Evolutionary conservation across 345 rosid species (phyloP).

Genomic region (Citrus trifoliata): DNA sequence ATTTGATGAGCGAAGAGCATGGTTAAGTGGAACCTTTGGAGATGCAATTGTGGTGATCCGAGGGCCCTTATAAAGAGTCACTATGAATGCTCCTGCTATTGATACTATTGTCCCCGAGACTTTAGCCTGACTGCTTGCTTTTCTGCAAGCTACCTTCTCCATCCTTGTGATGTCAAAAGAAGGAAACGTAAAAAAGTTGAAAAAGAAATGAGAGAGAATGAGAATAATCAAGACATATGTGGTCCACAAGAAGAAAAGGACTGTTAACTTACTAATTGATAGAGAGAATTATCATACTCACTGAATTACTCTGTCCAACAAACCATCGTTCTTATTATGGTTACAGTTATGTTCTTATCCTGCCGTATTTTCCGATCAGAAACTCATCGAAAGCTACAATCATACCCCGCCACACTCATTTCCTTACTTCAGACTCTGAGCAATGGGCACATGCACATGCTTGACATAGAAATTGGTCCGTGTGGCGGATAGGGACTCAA

Average conservation of each 20-base stretch:
- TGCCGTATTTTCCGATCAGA: not conserved
- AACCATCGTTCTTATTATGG: no score
- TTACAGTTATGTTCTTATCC: no score
- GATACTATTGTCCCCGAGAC: conserved; percentile 74
- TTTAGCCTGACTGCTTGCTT: conserved; percentile 72
- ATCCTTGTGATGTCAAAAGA: conserved; percentile 36
- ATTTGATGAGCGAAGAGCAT: conserved; percentile 36
- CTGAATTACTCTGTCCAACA: no score
- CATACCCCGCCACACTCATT: not conserved
- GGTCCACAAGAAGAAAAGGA: not conserved
- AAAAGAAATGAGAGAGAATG: not conserved
- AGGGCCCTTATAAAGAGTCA: conserved; percentile 75
- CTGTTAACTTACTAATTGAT: no score
- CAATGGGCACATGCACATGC: no score
- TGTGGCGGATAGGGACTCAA: no score
- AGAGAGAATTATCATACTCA: no score
- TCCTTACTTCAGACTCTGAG: no score
- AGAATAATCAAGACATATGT: not conserved
- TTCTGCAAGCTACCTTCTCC: conserved; percentile 60
- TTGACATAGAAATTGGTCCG: no score
- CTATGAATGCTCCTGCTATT: conserved; percentile 70
- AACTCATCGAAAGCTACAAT: not conserved
- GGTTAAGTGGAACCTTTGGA: conserved; percentile 22
- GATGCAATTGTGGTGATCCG: conserved; percentile 37
- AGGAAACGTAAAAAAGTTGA: not conserved